Evolutionary conservation across 805 yeast genomes (phyloP).

Genomic region (Candida taoyuanica): DNA sequence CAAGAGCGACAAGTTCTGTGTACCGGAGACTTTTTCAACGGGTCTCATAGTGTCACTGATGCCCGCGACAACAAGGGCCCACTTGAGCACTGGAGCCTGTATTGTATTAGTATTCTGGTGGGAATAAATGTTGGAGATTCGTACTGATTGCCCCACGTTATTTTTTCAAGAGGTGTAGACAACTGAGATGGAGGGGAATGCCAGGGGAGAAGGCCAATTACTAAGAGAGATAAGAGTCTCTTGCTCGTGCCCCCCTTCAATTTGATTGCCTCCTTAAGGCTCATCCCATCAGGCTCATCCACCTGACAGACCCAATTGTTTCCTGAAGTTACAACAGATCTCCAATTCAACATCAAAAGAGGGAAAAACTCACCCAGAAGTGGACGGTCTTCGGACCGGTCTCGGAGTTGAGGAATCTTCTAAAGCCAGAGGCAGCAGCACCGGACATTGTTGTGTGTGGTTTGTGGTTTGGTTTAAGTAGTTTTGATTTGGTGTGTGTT

Average conservation of each 20-base stretch:
- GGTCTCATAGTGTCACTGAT: conserved; percentile 84
- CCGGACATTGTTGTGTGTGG: conserved; percentile 10
- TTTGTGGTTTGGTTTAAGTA: too few relatives aligned
- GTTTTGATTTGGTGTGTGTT: too few relatives aligned
- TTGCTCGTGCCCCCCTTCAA: too few relatives aligned
- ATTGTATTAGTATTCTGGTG: conserved; percentile 9
- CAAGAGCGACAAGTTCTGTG: conserved; percentile 66
- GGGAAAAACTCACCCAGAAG: conserved; percentile 66
- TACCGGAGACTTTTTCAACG: conserved; percentile 84
- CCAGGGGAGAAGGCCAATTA: too few relatives aligned
- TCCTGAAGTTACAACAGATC: neutral
- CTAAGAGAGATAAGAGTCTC: too few relatives aligned
- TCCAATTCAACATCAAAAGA: neutral
- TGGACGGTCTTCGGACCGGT: conserved; percentile 98
- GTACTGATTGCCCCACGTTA: neutral
- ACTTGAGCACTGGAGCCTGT: conserved; percentile 31
- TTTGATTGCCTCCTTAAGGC: too few relatives aligned
- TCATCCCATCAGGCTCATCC: too few relatives aligned
- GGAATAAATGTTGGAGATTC: neutral
- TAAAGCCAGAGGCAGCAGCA: conserved; percentile 47
- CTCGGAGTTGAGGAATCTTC: conserved; percentile 72
- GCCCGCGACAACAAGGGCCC: conserved; percentile 93
- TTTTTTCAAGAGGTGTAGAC: neutral
- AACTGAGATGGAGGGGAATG: too few relatives aligned
- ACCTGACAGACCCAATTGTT: too few relatives aligned